A percentile compares a stretch with the other conserved stretches of the same genome.
Conservation (phyloP, 2,329 filamentous ascomycete genomes). For the Pyrenophora graminea region DNA sequence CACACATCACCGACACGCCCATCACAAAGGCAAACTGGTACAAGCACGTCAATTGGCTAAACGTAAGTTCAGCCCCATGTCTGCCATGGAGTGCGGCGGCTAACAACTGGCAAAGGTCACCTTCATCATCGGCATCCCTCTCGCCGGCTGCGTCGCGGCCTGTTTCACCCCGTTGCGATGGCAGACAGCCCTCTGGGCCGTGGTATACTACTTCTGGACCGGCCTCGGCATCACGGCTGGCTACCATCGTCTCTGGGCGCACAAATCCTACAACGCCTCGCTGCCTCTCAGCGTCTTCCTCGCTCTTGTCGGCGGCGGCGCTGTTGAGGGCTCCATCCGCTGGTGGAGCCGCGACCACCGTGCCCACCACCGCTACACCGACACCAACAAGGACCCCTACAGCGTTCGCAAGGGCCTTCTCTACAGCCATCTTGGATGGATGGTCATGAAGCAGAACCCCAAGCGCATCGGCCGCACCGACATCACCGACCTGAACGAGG, state of each 20-base stretch:
- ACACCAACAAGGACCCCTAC: slow-evolving; percentile 59
- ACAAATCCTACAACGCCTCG: slow-evolving; percentile 54
- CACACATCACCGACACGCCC: slow-evolving; percentile 81
- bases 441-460: slow-evolving; percentile 60
- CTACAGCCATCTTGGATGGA: slow-evolving; percentile 58
- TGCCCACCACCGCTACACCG: slow-evolving; percentile 58
- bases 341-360: slow-evolving; percentile 58
- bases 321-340: slow-evolving; percentile 56
- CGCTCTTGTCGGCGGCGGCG: slow-evolving; percentile 54
- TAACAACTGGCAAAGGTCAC: slow-evolving; percentile 64
- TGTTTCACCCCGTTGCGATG: slow-evolving; percentile 78
- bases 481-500: slow-evolving; percentile 57
- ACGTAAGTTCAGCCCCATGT: slow-evolving; percentile 57
- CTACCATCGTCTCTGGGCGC: slow-evolving; percentile 77
- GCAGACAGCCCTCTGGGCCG: slow-evolving; percentile 74
- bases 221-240: slow-evolving; percentile 64
- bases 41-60: slow-evolving; percentile 94
- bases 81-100: not conserved
- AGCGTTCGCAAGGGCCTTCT: slow-evolving; percentile 57
- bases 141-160: slow-evolving; percentile 73
- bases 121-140: slow-evolving; percentile 78
- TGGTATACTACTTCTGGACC: slow-evolving; percentile 84
- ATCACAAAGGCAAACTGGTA: slow-evolving; percentile 86
- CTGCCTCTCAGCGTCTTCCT: slow-evolving; percentile 55
- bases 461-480: slow-evolving; percentile 58